Conservation (phyloP, 306 rosid genomes). For the Cucumis sativus region Cucumber_9930_V3 NC_026660.2:10860001-10860500, state of each 20-base stretch:
- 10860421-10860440: conserved; percentile 13
- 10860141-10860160: neutral
- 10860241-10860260: neutral
- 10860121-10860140: neutral
- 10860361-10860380: conserved; percentile 21
- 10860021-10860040: neutral
- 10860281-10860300: neutral
- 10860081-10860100: neutral
- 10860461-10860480: neutral
- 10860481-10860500: conserved; percentile 17
- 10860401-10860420: conserved; percentile 11
- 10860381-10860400: conserved; percentile 6
- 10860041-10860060: neutral
- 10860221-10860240: neutral
- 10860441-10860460: neutral
- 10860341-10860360: conserved; percentile 21
- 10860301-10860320: conserved; percentile 17
- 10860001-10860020: conserved; percentile 1
- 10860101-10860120: neutral
- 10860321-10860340: conserved; percentile 26
- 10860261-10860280: neutral
- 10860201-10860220: neutral
- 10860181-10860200: neutral
- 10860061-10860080: conserved; percentile 3
- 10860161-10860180: neutral